These are phyloP conservation scores for Trichoderma gracile DNA, from an alignment of 2,329 filamentous ascomycete species.

Conservation along the genomic window DNA sequence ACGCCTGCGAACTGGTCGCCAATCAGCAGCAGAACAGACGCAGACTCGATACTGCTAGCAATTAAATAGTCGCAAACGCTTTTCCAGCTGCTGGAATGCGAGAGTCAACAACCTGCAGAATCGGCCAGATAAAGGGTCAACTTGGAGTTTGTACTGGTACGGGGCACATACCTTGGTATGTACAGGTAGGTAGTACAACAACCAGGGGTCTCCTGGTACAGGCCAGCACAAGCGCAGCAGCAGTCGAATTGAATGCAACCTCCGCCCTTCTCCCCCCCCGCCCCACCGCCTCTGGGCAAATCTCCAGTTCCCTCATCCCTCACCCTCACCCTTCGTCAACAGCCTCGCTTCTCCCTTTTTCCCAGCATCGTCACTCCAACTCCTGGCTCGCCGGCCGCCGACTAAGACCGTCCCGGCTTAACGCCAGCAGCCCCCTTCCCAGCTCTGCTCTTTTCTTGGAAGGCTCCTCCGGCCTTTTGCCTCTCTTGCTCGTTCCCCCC, in stretches of 20 bases:
- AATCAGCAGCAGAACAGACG: neutral
- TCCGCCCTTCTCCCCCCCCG: conserved; percentile 8
- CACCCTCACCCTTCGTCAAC: neutral
- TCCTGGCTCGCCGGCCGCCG: neutral
- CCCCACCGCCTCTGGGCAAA: conserved; percentile 19
- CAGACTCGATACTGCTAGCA: no score
- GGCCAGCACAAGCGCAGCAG: neutral
- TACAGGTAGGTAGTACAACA: no score
- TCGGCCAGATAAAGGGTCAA: no score
- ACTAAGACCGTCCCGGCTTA: conserved; percentile 6
- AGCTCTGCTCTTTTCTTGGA: conserved; percentile 7
- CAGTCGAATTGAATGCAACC: conserved; percentile 4
- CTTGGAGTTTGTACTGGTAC: no score
- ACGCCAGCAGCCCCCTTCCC: conserved; percentile 3
- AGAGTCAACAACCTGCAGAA: no score
- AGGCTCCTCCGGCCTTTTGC: conserved; percentile 17
- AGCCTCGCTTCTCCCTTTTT: conserved; percentile 26
- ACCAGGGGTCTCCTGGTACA: no score
- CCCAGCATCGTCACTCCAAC: neutral
- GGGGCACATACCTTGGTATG: no score
- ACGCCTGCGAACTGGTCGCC: neutral
- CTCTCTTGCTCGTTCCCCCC: conserved; percentile 16
- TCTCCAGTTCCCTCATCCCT: neutral
- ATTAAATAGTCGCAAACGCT: neutral
- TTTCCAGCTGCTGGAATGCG: no score